Evolutionary conservation across 2,329 filamentous ascomycete genomes (phyloP).

Genomic region (Fusarium longipes): DNA sequence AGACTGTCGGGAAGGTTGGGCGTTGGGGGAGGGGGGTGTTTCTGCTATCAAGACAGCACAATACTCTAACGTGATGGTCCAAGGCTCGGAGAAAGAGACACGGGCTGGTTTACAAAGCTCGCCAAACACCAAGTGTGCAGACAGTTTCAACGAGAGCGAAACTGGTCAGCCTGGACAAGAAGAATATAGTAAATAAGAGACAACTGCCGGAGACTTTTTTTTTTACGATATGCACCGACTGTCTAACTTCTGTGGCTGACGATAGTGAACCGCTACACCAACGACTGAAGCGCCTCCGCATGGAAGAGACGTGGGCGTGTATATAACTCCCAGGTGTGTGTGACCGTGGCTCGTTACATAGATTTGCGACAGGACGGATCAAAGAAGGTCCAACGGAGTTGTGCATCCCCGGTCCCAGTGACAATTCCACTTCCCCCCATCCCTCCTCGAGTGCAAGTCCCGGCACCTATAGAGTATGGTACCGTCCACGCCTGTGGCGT

Average conservation of each 20-base stretch:
- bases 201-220: constrained; percentile 27
- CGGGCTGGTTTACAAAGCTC: constrained; percentile 29
- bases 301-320: constrained; percentile 28
- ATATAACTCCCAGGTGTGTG: constrained; percentile 34
- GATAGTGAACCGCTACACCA: constrained; percentile 31
- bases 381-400: constrained; percentile 41
- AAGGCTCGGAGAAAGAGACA: constrained; percentile 34
- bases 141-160: constrained; percentile 1
- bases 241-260: neutral
- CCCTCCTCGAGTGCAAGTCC: constrained; percentile 41
- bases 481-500: constrained; percentile 44
- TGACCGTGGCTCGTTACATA: constrained; percentile 42
- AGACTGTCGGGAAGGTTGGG: constrained; percentile 46
- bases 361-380: constrained; percentile 44
- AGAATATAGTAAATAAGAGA: constrained; percentile 26
- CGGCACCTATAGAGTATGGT: constrained; percentile 38
- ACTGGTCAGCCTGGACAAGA: neutral
- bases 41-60: neutral
- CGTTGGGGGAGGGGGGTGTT: neutral
- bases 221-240: constrained; percentile 16
- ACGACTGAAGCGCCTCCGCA: constrained; percentile 33
- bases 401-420: constrained; percentile 19
- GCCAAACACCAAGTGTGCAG: constrained; percentile 26
- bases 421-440: constrained; percentile 23
- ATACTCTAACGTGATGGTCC: constrained; percentile 20